phyloP scores from a whole-genome alignment of 2,329 filamentous ascomycete genomes.

The Phialophora tarda region DNA sequence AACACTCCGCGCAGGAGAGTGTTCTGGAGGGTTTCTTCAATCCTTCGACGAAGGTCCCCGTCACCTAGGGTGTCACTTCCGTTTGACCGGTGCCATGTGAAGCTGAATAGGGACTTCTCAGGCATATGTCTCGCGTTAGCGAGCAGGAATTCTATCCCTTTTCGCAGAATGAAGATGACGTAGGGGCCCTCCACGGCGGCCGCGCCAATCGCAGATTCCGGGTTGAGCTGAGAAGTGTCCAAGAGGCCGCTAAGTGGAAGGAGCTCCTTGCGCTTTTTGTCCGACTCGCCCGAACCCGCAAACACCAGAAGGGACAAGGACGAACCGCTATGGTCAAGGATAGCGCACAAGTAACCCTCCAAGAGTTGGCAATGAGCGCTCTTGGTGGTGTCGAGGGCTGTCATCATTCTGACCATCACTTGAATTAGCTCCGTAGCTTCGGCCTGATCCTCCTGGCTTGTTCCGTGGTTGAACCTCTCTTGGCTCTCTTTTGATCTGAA shows the following conservation, averaged over 20 bases:
- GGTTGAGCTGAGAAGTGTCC: slow-evolving; percentile 36
- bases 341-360: slow-evolving; percentile 32
- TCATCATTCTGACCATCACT: slow-evolving; percentile 31
- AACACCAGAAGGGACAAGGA: slow-evolving; percentile 37
- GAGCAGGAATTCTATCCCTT: slow-evolving; percentile 41
- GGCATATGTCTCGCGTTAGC: slow-evolving; percentile 22
- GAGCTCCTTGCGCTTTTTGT: slow-evolving; percentile 18
- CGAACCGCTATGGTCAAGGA: slow-evolving; percentile 38
- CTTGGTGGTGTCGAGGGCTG: slow-evolving; percentile 23
- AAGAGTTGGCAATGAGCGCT: slow-evolving; percentile 27
- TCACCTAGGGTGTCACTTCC: neutral
- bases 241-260: slow-evolving; percentile 45
- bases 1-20: slow-evolving; percentile 52
- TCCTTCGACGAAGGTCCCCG: slow-evolving; percentile 11
- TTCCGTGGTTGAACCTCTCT: neutral
- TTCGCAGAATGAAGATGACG: slow-evolving; percentile 47
- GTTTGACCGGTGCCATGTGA: slow-evolving; percentile 16
- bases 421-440: slow-evolving; percentile 11
- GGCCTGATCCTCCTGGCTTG: neutral
- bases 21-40: slow-evolving; percentile 46
- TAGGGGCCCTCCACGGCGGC: slow-evolving; percentile 46
- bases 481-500: neutral
- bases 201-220: slow-evolving; percentile 38
- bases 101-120: slow-evolving; percentile 33
- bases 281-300: slow-evolving; percentile 5